phyloP scores from a whole-genome alignment of 2,329 filamentous ascomycete genomes.

The Simplicillium aogashimaense region DNA sequence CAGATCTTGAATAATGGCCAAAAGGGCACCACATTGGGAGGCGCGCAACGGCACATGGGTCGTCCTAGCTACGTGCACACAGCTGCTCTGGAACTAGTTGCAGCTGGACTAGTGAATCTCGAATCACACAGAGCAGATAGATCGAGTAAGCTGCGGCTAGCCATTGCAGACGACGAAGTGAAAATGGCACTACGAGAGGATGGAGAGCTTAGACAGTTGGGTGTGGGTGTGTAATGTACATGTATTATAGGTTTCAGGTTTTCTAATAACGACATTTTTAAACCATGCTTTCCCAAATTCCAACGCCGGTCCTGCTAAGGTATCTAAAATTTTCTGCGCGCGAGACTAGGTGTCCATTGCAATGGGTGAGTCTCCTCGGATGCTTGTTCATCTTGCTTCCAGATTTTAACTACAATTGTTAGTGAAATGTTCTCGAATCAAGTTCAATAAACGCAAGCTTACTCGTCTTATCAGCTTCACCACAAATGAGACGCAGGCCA shows the following conservation, averaged over 20 bases:
- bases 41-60: slow-evolving; percentile 17
- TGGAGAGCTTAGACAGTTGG: slow-evolving; percentile 71
- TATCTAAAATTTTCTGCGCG: slow-evolving; percentile 61
- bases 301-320: neutral
- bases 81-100: slow-evolving; percentile 74
- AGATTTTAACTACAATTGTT: slow-evolving; percentile 65
- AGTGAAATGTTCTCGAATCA: slow-evolving; percentile 7
- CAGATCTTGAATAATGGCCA: slow-evolving; percentile 21
- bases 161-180: slow-evolving; percentile 85
- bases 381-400: slow-evolving; percentile 87
- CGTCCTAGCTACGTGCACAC: slow-evolving; percentile 42
- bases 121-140: slow-evolving; percentile 75
- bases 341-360: slow-evolving; percentile 79
- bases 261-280: neutral
- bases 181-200: slow-evolving; percentile 82
- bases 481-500: slow-evolving; percentile 80
- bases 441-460: slow-evolving; percentile 17
- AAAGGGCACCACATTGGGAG: slow-evolving; percentile 13
- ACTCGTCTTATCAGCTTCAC: slow-evolving; percentile 94
- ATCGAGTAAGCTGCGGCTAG: slow-evolving; percentile 76
- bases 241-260: slow-evolving; percentile 12
- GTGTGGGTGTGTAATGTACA: slow-evolving; percentile 36
- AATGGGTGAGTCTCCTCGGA: slow-evolving; percentile 87
- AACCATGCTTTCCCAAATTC: neutral
- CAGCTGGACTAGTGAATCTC: slow-evolving; percentile 78